Base-by-base conservation (phyloP, 2,329 filamentous ascomycete genomes). In the Clarireedia sp. region DNA sequence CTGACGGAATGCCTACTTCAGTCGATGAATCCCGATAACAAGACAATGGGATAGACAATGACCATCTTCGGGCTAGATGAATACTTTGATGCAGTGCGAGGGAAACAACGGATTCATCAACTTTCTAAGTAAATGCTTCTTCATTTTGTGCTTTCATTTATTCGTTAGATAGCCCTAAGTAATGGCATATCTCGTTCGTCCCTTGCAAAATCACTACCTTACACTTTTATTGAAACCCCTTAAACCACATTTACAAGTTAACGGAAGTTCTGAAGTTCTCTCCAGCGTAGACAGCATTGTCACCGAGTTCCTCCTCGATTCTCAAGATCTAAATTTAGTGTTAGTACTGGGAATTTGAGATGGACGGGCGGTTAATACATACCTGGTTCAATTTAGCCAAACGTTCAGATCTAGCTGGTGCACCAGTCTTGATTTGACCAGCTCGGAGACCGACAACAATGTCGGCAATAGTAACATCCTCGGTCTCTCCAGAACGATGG, bases 341-440 rank as follows among this genome's bases (percentile, higher is more conserved):
- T 21, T 46, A 14, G 43, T 21, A 46, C 17, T 17, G 14, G n/a
- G 19, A 17, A 14, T n/a, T 21, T 12, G 43, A 26, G 16, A 21
- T 17, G 12, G 43, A 12, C 14, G 19, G 44, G 37, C n/a, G 10
- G 12, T 16, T 40, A 40, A 40, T 40, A 10, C 37, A 40, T 40
- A 40, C 37, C 37, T 99, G 94, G 88, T 99, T 99, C 73, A 99
- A 89, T 85, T 99, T 99, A 75, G 94, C 94, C 66, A 97, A 83
- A 81, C 94, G 91, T 84, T 99, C 94, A 67, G 92, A 96, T 71
- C 94, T 87, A 72, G 87, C 88, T 67, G 94, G 94, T 62, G 92
- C 92, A 83, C 91, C 91, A 64, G 91, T 95, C 89, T 96, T 96
- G 85, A 99, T 97, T 83, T 99, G 90, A 66, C 94, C 94, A 69